These are phyloP conservation scores for Aspergillus hiratsukae DNA, from an alignment of 2,329 filamentous ascomycete species.

Conservation along the genomic window DNA sequence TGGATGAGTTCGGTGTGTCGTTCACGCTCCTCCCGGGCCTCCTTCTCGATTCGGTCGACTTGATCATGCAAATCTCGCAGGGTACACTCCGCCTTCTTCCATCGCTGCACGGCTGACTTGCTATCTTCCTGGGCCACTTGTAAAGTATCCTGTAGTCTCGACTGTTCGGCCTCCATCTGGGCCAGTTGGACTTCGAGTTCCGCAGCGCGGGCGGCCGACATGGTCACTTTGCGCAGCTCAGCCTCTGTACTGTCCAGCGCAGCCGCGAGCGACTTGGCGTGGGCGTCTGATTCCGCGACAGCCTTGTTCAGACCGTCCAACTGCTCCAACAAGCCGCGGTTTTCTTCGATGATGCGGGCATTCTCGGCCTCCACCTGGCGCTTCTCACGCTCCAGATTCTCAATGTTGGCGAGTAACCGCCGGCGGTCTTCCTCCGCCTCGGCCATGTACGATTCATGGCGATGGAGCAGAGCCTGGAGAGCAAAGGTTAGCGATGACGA, in stretches of 20 bases:
- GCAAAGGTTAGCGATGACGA: constrained; percentile 64
- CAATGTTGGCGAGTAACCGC: constrained; percentile 68
- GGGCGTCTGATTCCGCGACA: constrained; percentile 74
- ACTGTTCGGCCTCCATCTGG: constrained; percentile 77
- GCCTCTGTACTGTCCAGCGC: constrained; percentile 73
- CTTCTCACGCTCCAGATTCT: constrained; percentile 70
- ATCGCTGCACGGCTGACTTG: constrained; percentile 72
- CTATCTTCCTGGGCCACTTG: constrained; percentile 67
- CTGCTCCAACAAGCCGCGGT: constrained; percentile 73
- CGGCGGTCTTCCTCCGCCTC: constrained; percentile 82
- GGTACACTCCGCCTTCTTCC: constrained; percentile 77
- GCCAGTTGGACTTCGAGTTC: constrained; percentile 76
- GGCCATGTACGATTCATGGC: constrained; percentile 91
- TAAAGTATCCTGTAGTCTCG: constrained; percentile 63
- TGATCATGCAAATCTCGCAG: constrained; percentile 78
- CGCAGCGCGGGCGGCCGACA: constrained; percentile 68
- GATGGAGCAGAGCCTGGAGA: constrained; percentile 78
- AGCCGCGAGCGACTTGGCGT: constrained; percentile 71
- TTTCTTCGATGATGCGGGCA: constrained; percentile 74
- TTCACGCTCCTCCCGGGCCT: constrained; percentile 73
- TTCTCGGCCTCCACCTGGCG: constrained; percentile 71
- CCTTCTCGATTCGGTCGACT: constrained; percentile 80
- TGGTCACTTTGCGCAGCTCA: constrained; percentile 69
- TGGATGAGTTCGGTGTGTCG: constrained; percentile 75
- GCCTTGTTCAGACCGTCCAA: constrained; percentile 77